Percentiles rank a stretch among this genome's conserved stretches.
phyloP scores from a whole-genome alignment of 495 filamentous ascomycete genomes.

The Aspergillus sparsus region DNA sequence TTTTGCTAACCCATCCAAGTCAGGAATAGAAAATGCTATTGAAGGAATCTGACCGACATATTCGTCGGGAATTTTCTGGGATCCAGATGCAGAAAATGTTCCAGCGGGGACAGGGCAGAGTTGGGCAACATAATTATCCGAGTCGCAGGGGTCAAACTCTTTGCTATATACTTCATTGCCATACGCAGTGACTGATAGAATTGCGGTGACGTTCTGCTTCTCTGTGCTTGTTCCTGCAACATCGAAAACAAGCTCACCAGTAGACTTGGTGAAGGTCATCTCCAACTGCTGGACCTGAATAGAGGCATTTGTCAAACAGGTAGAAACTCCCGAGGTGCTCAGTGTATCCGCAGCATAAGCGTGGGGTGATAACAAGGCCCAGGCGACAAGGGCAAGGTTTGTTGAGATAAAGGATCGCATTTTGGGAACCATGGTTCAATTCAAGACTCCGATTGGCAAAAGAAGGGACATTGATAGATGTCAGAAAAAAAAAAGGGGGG shows the following conservation, averaged over 20 bases:
- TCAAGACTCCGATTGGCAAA: background rate
- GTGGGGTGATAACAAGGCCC: conserved; percentile 43
- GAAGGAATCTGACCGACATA: conserved; percentile 77
- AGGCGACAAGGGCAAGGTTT: conserved; percentile 28
- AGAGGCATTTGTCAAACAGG: conserved; percentile 64
- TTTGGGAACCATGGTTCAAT: conserved; percentile 12
- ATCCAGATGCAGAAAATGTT: conserved; percentile 69
- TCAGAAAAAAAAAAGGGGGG: background rate
- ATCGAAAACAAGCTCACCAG: conserved; percentile 76
- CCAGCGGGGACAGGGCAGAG: conserved; percentile 84
- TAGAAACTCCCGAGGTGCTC: conserved; percentile 75
- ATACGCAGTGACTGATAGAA: conserved; percentile 80
- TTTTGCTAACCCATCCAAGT: conserved; percentile 85
- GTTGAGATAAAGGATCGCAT: conserved; percentile 28
- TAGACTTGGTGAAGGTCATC: conserved; percentile 74
- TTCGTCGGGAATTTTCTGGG: conserved; percentile 64
- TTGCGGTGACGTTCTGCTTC: conserved; percentile 78
- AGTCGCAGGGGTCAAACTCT: conserved; percentile 78
- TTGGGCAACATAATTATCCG: conserved; percentile 61
- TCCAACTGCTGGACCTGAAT: conserved; percentile 75
- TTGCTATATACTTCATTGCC: conserved; percentile 80
- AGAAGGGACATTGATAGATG: background rate
- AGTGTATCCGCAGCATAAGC: conserved; percentile 68
- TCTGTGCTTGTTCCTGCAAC: conserved; percentile 73
- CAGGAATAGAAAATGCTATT: conserved; percentile 89